Conservation (phyloP, 805 yeast species). For the Dipodascus albidus region DNA sequence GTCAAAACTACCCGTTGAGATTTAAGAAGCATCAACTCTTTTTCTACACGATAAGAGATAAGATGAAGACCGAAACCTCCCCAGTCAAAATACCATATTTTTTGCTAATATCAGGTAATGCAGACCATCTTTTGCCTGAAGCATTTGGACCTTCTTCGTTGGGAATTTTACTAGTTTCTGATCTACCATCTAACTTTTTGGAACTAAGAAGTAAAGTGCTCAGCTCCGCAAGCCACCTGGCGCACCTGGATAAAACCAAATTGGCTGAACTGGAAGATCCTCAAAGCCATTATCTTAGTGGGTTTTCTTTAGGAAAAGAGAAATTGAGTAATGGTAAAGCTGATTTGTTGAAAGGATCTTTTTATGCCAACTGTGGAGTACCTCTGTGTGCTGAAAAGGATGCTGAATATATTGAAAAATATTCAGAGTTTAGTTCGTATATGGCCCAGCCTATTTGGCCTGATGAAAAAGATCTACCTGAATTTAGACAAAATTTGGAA, state of each 20-base stretch:
- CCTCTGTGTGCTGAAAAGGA: conserved; percentile 33
- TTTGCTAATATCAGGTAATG: conserved; percentile 20
- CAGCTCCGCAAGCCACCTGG: conserved; percentile 31
- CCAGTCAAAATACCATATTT: conserved; percentile 10
- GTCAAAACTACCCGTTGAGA: too few species aligned
- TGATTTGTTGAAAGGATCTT: conserved; percentile 45
- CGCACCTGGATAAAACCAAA: conserved; percentile 27
- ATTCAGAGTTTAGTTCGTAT: conserved; percentile 31
- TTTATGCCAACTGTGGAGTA: conserved; percentile 47
- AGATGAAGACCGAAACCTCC: neutral
- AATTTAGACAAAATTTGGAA: conserved; percentile 18
- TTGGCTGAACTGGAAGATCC: conserved; percentile 34
- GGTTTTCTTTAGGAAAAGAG: conserved; percentile 54
- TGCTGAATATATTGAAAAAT: conserved; percentile 23
- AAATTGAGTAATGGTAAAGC: conserved; percentile 33
- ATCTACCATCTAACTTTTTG: conserved; percentile 30
- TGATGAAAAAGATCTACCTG: conserved; percentile 14
- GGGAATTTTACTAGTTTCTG: conserved; percentile 39
- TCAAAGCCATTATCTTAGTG: conserved; percentile 42
- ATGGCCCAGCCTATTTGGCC: conserved; percentile 48
- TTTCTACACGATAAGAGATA: too few species aligned
- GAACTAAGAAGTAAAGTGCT: conserved; percentile 34
- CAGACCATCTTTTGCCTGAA: conserved; percentile 23
- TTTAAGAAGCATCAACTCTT: too few species aligned
- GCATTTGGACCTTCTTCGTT: conserved; percentile 48